Base-by-base conservation (phyloP, 768 basidiomycete genomes). In the Lepiota subincarnata region DNA sequence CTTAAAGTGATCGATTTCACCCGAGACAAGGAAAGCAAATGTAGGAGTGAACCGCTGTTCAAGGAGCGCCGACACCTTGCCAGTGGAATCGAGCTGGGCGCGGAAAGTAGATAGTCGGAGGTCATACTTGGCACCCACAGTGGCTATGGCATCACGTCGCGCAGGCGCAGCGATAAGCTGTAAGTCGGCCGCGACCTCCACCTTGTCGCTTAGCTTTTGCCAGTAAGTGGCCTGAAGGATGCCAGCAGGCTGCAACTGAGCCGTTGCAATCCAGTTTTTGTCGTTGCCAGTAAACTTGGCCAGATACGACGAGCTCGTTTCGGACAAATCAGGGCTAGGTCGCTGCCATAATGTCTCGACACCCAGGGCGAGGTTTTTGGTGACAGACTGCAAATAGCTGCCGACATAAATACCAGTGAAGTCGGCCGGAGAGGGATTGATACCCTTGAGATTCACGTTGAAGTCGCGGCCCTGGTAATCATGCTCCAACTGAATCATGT, bases 1-100 rank as follows among this genome's bases (percentile, higher is more conserved):
- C 86, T 95, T 98, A 78, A 92, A 88, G 80, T 99, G 97, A 69
- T 99, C 97, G 60, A 99, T 93, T 78, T 99, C 97, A 8, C 97
- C 97, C 14, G 92, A 82, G 42, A 99, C 84, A 62, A 95, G 69
- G 79, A 99, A 97, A 12, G 92, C 84, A 65, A 99, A 98, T 7
- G 91, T 84, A 3, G 97, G 97, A 11, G 92, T 91, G 68, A 98
- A 93, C 50, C 94, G 83, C 71, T 98, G 96, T 70, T 99, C 97
- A 18, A 98, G 82, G 62, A 95, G 70, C 57, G 95, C 94, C 43
- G 92, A 89, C 24, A 98, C 90, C 71, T 98, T 99, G 41, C 96
- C 95, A 22, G 87, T 88, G 48, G 90, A 93, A 66, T 98, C 97
- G 19, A 98, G 59, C 69, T 98, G 96, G 44, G 94, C 95, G 60